Conservation (phyloP, 371 early-diverging fungal genomes). For the Zychaea mexicana region DNA sequence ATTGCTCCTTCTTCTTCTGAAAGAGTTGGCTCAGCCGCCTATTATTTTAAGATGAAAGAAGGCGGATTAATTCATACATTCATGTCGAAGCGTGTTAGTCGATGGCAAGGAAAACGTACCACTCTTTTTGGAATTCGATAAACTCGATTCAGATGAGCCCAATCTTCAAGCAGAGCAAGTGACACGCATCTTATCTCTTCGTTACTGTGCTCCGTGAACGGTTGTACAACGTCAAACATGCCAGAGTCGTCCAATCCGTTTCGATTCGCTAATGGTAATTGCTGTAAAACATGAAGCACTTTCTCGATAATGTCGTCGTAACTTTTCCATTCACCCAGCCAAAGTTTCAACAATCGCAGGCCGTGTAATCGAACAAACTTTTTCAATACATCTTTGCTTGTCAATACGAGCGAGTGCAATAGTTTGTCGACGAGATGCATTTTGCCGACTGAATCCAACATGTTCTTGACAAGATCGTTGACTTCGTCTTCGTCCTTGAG, state of each 20-base stretch:
- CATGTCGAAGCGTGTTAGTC: too few relatives aligned
- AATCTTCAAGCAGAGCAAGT: constrained; percentile 38
- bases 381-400: constrained; percentile 43
- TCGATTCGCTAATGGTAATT: constrained; percentile 64
- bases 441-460: constrained; percentile 65
- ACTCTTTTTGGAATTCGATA: constrained; percentile 65
- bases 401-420: constrained; percentile 40
- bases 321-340: constrained; percentile 53
- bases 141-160: constrained; percentile 58
- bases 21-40: constrained; percentile 9
- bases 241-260: constrained; percentile 74
- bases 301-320: constrained; percentile 37
- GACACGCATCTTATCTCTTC: constrained; percentile 39
- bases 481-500: constrained; percentile 58
- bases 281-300: constrained; percentile 49
- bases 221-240: constrained; percentile 56
- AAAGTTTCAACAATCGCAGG: constrained; percentile 49
- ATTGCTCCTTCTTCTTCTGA: background rate
- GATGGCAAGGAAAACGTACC: constrained; percentile 10
- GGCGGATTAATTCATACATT: background rate
- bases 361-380: constrained; percentile 49
- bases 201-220: constrained; percentile 39
- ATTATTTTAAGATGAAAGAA: background rate
- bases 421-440: constrained; percentile 53
- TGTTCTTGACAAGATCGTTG: constrained; percentile 65